Evolutionary conservation across 371 early-diverging fungal species (phyloP), one percentile per base, ranked within the genome.

Genomic region (Mortierella sp.): DNA sequence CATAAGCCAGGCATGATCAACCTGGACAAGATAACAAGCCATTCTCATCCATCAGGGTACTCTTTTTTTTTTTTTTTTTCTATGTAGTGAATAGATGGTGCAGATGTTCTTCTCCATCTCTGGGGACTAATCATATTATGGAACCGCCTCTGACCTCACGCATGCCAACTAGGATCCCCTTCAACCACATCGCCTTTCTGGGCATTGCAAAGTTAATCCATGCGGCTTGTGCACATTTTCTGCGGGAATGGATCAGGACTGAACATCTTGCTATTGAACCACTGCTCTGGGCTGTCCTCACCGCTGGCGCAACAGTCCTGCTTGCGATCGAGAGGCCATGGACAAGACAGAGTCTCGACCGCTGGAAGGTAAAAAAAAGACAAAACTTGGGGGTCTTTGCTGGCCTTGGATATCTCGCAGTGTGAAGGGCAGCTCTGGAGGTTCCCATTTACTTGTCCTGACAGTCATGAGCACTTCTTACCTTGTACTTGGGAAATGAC

Each of bases 1-100:
- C 64, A 68, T 46, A 77, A 77, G 30, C 72, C 77, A 25, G 77
- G 77, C 43, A 77, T 77, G 80, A 79, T 79, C 58, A 72, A 73
- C 67, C 60, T 79, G 45, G 73, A 79, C 64, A 79, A 79, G 64
- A 79, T 79, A 43, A 79, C 80, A 18, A 69, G 53, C 57, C 66
- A 69, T 37, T 72, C 74, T 16, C 62, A 62, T 16, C 30, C 74
- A 60, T 71, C 72, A 57, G 68, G 71, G 76, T 76, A 70, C 50
- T n/a, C 44, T 43, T 50, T 45, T 26, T 45, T 55, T 29, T 25
- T 61, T 56, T 16, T 37, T 53, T 55, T 45, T 60, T 9, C 37
- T 37, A 5, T 9, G 9, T 5, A 37, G 37, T 5, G 37, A 9
- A 37, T 37, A 9, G n/a, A n/a, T n/a, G n/a, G n/a, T n/a, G 37